Percentiles rank a stretch among this genome's conserved stretches.
These are phyloP conservation scores for Globisporangium megalacanthum DNA, from an alignment of 352 stramenopile species.

Conservation along the genomic window DNA sequence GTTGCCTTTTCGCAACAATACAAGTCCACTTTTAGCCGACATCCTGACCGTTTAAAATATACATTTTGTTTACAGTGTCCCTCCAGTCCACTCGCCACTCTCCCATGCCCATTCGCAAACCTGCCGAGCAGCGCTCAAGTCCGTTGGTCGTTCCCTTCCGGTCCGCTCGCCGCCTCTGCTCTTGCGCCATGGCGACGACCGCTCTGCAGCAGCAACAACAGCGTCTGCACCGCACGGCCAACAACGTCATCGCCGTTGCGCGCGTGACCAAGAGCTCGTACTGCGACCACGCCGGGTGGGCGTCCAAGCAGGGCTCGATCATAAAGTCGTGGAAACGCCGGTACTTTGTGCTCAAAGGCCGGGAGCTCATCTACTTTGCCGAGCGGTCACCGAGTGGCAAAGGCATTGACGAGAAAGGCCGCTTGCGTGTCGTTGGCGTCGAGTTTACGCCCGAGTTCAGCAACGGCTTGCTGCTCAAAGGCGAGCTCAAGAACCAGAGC, in stretches of 20 bases:
- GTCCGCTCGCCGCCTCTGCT: not conserved
- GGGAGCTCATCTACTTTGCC: constrained; percentile 76
- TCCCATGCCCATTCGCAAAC: no score
- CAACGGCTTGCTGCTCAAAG: constrained; percentile 54
- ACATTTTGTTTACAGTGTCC: no score
- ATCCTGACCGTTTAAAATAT: no score
- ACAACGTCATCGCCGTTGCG: constrained; percentile 35
- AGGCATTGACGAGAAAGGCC: constrained; percentile 71
- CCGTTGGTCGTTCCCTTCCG: no score
- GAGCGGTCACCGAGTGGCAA: constrained; percentile 65
- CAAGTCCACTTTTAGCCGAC: no score
- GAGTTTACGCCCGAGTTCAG: constrained; percentile 63
- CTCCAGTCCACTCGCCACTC: no score
- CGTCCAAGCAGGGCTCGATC: constrained; percentile 73
- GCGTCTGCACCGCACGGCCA: constrained; percentile 21
- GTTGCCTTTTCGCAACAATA: no score
- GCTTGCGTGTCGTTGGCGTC: constrained; percentile 47
- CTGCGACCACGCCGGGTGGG: constrained; percentile 76
- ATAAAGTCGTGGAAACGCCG: constrained; percentile 82
- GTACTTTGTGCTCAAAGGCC: constrained; percentile 78
- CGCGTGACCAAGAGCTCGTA: constrained; percentile 53
- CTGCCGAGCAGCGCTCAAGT: no score
- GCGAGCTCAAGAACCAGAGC: constrained; percentile 66
- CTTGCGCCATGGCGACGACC: constrained; percentile 31
- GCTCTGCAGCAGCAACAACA: constrained; percentile 3